Evolutionary conservation across 805 yeast genomes (phyloP).

Genomic region (Kodamaea neixiangensis): DNA sequence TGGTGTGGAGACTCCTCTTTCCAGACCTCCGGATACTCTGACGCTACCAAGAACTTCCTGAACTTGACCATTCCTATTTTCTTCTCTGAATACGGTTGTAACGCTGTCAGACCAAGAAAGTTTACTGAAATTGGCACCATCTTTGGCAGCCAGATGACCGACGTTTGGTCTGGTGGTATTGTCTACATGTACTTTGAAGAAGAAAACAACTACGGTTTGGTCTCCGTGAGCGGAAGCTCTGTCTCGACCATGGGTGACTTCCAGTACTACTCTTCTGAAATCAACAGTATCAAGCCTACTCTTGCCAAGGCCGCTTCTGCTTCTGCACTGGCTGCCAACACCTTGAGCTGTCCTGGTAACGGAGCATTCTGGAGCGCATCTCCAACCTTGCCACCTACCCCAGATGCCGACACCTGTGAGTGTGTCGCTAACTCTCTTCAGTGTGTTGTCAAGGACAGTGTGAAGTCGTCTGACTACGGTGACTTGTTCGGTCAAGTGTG

Average conservation of each 20-base stretch:
- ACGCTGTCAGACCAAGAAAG: constrained; percentile 67
- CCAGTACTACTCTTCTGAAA: constrained; percentile 35
- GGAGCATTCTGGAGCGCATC: constrained; percentile 63
- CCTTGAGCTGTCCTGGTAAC: constrained; percentile 63
- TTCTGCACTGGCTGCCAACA: constrained; percentile 26
- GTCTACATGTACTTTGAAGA: constrained; percentile 91
- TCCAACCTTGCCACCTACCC: constrained; percentile 77
- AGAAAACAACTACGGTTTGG: constrained; percentile 79
- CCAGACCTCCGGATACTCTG: constrained; percentile 64
- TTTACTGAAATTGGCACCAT: constrained; percentile 75
- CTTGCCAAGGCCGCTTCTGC: constrained; percentile 42
- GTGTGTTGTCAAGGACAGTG: constrained; percentile 63
- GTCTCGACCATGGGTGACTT: constrained; percentile 24
- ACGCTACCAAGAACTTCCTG: constrained; percentile 68
- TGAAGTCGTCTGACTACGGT: constrained; percentile 56
- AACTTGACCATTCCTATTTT: constrained; percentile 78
- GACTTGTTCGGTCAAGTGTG: constrained; percentile 62
- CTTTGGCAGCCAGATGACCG: constrained; percentile 72
- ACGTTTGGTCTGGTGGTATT: constrained; percentile 93
- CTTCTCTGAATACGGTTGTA: constrained; percentile 91
- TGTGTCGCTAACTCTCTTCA: constrained; percentile 57
- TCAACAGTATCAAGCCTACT: constrained; percentile 38
- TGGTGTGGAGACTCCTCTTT: constrained; percentile 78
- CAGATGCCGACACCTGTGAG: constrained; percentile 61
- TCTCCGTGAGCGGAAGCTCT: constrained; percentile 41